Conservation (phyloP, 768 basidiomycete genomes). For the Mycena epipterygia region DNA sequence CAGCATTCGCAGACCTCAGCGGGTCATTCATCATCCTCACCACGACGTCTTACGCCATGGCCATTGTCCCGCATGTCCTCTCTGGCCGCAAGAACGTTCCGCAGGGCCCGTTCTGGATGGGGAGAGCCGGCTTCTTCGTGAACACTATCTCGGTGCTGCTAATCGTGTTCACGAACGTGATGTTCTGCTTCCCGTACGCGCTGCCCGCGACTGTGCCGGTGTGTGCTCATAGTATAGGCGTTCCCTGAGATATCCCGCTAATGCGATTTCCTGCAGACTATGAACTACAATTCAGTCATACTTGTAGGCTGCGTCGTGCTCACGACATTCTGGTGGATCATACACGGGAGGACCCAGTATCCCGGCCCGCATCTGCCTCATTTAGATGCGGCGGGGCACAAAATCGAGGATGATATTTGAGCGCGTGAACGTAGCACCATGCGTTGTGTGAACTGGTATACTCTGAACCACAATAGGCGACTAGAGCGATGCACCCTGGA, state of each 20-base stretch:
- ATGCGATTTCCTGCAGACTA: conserved; percentile 2
- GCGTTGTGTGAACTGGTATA: background rate
- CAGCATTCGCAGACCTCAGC: conserved; percentile 31
- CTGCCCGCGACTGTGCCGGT: conserved; percentile 28
- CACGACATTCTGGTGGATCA: conserved; percentile 31
- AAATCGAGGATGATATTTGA: conserved; percentile 20
- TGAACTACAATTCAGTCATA: conserved; percentile 34
- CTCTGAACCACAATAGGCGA: background rate
- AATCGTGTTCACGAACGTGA: conserved; percentile 29
- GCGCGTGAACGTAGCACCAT: background rate
- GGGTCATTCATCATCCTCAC: conserved; percentile 33
- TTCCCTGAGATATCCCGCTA: background rate
- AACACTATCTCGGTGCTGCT: conserved; percentile 27
- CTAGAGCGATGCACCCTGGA: background rate
- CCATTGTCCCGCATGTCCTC: conserved; percentile 32
- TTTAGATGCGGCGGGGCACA: conserved; percentile 13
- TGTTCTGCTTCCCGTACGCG: conserved; percentile 34
- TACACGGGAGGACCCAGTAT: conserved; percentile 28
- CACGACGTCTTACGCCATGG: conserved; percentile 33
- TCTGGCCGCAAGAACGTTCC: conserved; percentile 29
- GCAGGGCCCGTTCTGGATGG: conserved; percentile 34
- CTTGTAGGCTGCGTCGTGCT: conserved; percentile 23
- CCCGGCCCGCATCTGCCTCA: conserved; percentile 29
- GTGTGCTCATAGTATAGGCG: background rate
- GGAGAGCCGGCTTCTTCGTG: conserved; percentile 20